Evolutionary conservation across 441 rosid species (phyloP), one percentile per base, ranked within the genome.

Genomic region (Daphne laureola): DNA sequence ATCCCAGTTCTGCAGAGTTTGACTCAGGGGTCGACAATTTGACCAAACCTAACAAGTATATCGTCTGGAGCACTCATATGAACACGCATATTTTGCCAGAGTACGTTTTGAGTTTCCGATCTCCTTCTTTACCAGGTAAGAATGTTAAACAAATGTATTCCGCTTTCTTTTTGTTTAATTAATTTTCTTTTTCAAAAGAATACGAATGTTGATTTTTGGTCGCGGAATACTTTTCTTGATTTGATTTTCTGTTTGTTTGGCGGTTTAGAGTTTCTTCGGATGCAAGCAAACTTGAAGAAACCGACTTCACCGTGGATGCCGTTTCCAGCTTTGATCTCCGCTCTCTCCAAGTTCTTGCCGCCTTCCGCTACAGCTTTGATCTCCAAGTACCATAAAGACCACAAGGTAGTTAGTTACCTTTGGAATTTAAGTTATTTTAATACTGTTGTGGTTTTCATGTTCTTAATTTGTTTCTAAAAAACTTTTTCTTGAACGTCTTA

Each of bases 281-380:
- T 9, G 51, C 62, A 51, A 12, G 63, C 69, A 53, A 18, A 66
- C 3, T 15, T 54, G 54, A 69, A 67, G 49, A 66, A 40, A 44
- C 71, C 74, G 43, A 78, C 73, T 63, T 83, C 96, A 0, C 90
- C 90, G 12, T 87, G 88, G 88, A 80, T 87, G 75, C 80, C 98
- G 9, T 82, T 90, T 71, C 74, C 87, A 16, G 64, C 67, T 50
- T 73, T 90, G 49, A 83, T 90, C 59, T 70, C 84, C 5, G 70
- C 73, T 23, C 78, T 87, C 14, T 76, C 95, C 0, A 75, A 78
- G 78, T 77, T 75, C 48, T 55, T 90, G 57, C 72, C 96, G 35
- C 70, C 80, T 17, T 42, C 75, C 4, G 49, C 70, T 5, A 56
- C 80, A 35, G 42, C 48, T 42, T 57, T 65, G 71, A 78, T 90